Percentiles rank a stretch among this genome's conserved stretches.
These are phyloP conservation scores for Aspergillus japonicus DNA, from an alignment of 2,329 filamentous ascomycete genomes.

Conservation along the genomic window DNA sequence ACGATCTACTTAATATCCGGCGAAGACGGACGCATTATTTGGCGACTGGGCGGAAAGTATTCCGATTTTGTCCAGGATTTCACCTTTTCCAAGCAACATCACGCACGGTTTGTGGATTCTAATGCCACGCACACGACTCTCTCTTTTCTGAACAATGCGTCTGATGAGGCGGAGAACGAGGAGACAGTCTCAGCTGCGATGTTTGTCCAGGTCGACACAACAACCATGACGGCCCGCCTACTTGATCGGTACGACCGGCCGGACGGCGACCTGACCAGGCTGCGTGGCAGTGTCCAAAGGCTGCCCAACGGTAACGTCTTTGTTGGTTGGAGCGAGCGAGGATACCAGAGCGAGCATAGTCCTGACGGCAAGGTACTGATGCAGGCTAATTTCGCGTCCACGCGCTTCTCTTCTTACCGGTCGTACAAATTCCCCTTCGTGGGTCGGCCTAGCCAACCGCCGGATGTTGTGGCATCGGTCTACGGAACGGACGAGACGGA, in stretches of 20 bases:
- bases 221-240: slow-evolving; percentile 30
- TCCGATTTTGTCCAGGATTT: slow-evolving; percentile 35
- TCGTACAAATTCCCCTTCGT: slow-evolving; percentile 41
- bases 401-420: slow-evolving; percentile 41
- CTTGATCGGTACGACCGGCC: slow-evolving; percentile 35
- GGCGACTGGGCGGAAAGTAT: slow-evolving; percentile 39
- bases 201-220: slow-evolving; percentile 32
- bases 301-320: slow-evolving; percentile 40
- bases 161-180: slow-evolving; percentile 29
- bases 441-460: slow-evolving; percentile 33
- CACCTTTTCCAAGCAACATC: slow-evolving; percentile 40
- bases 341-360: slow-evolving; percentile 38
- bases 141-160: slow-evolving; percentile 38
- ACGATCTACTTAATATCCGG: slow-evolving; percentile 42
- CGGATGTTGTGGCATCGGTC: slow-evolving; percentile 33
- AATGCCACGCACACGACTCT: slow-evolving; percentile 31
- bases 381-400: slow-evolving; percentile 36
- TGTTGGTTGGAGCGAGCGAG: slow-evolving; percentile 38
- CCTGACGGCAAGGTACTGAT: slow-evolving; percentile 36
- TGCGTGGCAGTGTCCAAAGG: slow-evolving; percentile 37
- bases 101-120: slow-evolving; percentile 34
- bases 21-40: slow-evolving; percentile 37
- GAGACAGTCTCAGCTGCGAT: slow-evolving; percentile 33
- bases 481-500: slow-evolving; percentile 28
- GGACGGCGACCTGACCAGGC: slow-evolving; percentile 33